Evolutionary conservation across 768 basidiomycete genomes (phyloP).

Genomic region (Russula sp.): DNA sequence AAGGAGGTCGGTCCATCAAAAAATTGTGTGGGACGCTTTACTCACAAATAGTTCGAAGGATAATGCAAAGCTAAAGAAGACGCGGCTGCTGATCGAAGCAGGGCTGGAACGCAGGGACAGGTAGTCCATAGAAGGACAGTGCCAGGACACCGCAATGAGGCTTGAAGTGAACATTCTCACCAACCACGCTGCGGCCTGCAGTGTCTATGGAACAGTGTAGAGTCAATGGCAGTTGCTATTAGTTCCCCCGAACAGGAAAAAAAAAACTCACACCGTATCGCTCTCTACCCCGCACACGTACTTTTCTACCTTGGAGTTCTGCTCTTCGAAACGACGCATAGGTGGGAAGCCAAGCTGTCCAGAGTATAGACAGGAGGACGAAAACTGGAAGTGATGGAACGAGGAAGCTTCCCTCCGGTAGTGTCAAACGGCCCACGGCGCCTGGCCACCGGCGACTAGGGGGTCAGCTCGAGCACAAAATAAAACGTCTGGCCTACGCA

Average conservation of each 20-base stretch:
- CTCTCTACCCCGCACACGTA: constrained; percentile 59
- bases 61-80: constrained; percentile 45
- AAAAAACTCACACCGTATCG: constrained; percentile 50
- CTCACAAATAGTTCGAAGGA: constrained; percentile 54
- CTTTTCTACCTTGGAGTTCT: constrained; percentile 62
- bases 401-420: not conserved
- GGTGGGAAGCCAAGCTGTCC: constrained; percentile 85
- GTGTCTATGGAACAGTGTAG: constrained; percentile 36
- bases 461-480: not conserved
- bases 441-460: constrained; percentile 6
- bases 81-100: constrained; percentile 32
- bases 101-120: constrained; percentile 35
- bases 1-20: not conserved
- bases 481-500: constrained; percentile 28
- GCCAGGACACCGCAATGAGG: constrained; percentile 40
- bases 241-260: not conserved
- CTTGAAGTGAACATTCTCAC: constrained; percentile 47
- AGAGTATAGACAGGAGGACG: constrained; percentile 55
- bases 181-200: constrained; percentile 58
- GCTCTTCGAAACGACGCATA: constrained; percentile 56
- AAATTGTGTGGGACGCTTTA: constrained; percentile 5
- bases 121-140: constrained; percentile 36
- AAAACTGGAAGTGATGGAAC: constrained; percentile 42
- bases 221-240: not conserved
- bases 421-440: constrained; percentile 9